These are phyloP conservation scores for Colletotrichum aenigma DNA, from an alignment of 2,329 filamentous ascomycete genomes.

Conservation along the genomic window DNA sequence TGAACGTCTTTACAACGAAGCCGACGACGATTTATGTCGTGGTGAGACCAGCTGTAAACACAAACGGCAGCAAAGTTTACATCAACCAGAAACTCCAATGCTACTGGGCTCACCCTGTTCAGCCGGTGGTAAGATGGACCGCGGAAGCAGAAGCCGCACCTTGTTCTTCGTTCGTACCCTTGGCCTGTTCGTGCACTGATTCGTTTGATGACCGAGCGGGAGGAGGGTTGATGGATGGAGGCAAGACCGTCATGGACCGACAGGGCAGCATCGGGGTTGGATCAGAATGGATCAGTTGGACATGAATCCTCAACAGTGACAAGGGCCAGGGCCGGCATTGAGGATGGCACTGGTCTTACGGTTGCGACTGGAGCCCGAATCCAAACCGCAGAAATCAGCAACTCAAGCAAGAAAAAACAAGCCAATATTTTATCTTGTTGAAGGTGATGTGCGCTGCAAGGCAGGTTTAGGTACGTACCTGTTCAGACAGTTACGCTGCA, in stretches of 20 bases:
- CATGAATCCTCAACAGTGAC: not conserved
- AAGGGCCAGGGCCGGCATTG: not conserved
- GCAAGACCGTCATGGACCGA: not conserved
- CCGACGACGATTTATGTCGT: not conserved
- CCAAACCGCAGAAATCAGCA: not conserved
- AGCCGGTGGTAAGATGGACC: not conserved
- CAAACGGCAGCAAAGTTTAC: not conserved
- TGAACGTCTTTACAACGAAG: not conserved
- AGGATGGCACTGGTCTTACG: not conserved
- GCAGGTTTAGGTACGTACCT: not conserved
- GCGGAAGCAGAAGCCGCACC: not conserved
- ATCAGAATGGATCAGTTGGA: not conserved
- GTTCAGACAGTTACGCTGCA: not conserved
- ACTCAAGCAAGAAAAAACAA: not conserved
- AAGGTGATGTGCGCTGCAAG: not conserved
- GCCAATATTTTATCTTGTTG: not conserved
- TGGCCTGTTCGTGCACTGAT: slow-evolving; percentile 7
- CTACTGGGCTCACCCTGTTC: not conserved
- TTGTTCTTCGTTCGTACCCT: not conserved
- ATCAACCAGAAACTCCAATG: not conserved
- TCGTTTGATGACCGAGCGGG: slow-evolving; percentile 13
- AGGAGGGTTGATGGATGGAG: not conserved
- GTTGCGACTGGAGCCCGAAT: not conserved
- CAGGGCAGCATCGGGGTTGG: not conserved
- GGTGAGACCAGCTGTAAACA: not conserved